Percentiles rank a stretch among this genome's conserved stretches.
phyloP scores from a whole-genome alignment of 306 rosid species.

The Quercus robur region DNA sequence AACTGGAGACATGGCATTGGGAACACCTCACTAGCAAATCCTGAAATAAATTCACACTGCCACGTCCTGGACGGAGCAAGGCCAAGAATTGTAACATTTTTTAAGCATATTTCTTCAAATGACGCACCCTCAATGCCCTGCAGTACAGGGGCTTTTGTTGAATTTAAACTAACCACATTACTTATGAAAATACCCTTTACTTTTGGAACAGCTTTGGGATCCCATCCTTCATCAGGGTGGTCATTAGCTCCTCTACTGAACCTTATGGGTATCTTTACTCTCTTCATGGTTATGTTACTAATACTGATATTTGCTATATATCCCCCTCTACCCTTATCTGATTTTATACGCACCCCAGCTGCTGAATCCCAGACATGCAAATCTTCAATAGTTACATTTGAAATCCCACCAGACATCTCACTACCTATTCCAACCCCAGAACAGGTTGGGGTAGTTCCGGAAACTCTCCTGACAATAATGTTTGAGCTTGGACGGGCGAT shows the following conservation, averaged over 20 bases:
- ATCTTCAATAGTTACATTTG: constrained; percentile 68
- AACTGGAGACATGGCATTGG: constrained; percentile 76
- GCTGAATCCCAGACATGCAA: constrained; percentile 89
- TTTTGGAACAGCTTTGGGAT: constrained; percentile 81
- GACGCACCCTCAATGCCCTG: constrained; percentile 60
- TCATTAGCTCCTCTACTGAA: constrained; percentile 90
- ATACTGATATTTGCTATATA: constrained; percentile 59
- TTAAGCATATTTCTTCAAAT: constrained; percentile 73
- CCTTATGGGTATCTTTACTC: constrained; percentile 80
- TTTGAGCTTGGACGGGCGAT: constrained; percentile 73
- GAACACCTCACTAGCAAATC: constrained; percentile 60
- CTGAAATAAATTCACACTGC: constrained; percentile 76
- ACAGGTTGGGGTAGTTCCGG: constrained; percentile 94
- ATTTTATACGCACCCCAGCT: constrained; percentile 78
- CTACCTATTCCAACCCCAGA: constrained; percentile 97
- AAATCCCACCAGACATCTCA: constrained; percentile 95
- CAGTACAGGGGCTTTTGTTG: constrained; percentile 71
- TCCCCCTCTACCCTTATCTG: constrained; percentile 91
- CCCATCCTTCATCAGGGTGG: constrained; percentile 91
- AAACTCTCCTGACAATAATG: constrained; percentile 74
- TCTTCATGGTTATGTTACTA: constrained; percentile 62
- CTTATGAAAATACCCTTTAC: constrained; percentile 59
- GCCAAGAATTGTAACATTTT: constrained; percentile 62
- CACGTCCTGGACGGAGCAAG: constrained; percentile 46
- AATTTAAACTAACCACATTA: constrained; percentile 62